Evolutionary conservation across 768 basidiomycete species (phyloP).

Genomic region (Boletales sp.): DNA sequence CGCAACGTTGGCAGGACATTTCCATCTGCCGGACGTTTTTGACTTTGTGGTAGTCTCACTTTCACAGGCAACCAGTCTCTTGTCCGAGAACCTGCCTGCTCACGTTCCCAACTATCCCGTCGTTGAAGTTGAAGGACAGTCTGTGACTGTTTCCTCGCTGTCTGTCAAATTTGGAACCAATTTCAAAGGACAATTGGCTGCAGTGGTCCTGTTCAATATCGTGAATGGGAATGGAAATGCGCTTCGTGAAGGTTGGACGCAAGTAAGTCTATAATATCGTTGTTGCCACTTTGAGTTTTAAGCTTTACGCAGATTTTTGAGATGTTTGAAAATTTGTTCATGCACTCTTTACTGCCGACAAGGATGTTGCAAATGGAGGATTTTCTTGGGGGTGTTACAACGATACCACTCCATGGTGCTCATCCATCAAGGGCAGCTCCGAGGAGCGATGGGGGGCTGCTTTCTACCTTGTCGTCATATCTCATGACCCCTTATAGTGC

Average conservation of each 20-base stretch:
- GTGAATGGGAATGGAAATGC: conserved; percentile 95
- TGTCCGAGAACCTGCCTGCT: conserved; percentile 67
- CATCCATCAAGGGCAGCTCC: conserved; percentile 59
- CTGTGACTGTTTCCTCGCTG: conserved; percentile 85
- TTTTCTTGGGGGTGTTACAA: conserved; percentile 90
- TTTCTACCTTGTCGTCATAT: conserved; percentile 93
- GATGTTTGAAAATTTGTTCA: conserved; percentile 95
- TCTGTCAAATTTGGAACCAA: conserved; percentile 94
- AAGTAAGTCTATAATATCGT: conserved; percentile 44
- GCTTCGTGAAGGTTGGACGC: conserved; percentile 91
- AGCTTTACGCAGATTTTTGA: conserved; percentile 75
- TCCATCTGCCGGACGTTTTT: conserved; percentile 90
- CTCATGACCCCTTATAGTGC: conserved; percentile 89
- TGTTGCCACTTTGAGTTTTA: background rate
- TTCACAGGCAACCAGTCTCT: conserved; percentile 85
- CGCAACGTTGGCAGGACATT: conserved; percentile 86
- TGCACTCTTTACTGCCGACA: conserved; percentile 87
- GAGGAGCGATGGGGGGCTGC: conserved; percentile 81
- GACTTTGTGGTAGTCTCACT: conserved; percentile 94
- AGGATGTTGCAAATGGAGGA: conserved; percentile 97
- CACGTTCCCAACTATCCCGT: conserved; percentile 83
- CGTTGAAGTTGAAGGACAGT: conserved; percentile 86
- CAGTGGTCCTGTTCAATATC: conserved; percentile 96
- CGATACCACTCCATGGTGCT: conserved; percentile 84
- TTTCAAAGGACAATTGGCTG: conserved; percentile 92